Evolutionary conservation across 176 grass and related monocot genomes (phyloP), one percentile per base, ranked within the genome.

Genomic region (Oryza rufipogon): DNA sequence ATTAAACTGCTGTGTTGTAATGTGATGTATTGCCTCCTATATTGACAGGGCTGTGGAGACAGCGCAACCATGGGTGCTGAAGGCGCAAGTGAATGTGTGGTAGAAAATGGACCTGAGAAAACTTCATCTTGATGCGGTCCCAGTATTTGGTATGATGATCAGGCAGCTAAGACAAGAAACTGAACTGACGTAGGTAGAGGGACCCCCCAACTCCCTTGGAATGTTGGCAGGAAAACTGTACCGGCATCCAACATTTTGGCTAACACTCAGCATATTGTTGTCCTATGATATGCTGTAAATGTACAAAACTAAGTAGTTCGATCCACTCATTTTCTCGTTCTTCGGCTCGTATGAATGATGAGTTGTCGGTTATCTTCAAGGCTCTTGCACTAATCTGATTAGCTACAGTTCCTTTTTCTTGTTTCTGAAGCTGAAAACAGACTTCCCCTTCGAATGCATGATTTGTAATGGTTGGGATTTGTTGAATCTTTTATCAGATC

Each of bases 211-310:
- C 36, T 70, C 11, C 46, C 58, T 63, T 63, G 58, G 20, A 63
- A 63, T 9, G n/a, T 20, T 63, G 58, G 13, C 41, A 42, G 17
- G 42, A 56, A 81, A 19, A 47, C 13, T 22, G 54, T 33, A 63
- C 44, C 10, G 42, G 58, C 56, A 9, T 51, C 77, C 20, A 74
- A 48, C 22, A 76, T 16, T 60, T 66, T 14, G 42, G 20, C 9
- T 30, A 23, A 67, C n/a, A 74, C 39, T 70, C 12, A 38, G 30
- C 76, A 70, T 48, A 42, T 23, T 38, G 34, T 80, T 56, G 48
- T 51, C 64, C 1, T 83, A 83, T 66, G 71, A 20, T 36, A 83
- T 42, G 33, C 0, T 54, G 60, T 20, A 72, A 30, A 45, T 83
- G 60, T 39, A 52, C 52, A 75, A 52, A 25, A 32, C 45, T 16